Evolutionary conservation across 345 rosid genomes (phyloP), one percentile per base, ranked within the genome.

Genomic region (Pugionium cornutum): DNA sequence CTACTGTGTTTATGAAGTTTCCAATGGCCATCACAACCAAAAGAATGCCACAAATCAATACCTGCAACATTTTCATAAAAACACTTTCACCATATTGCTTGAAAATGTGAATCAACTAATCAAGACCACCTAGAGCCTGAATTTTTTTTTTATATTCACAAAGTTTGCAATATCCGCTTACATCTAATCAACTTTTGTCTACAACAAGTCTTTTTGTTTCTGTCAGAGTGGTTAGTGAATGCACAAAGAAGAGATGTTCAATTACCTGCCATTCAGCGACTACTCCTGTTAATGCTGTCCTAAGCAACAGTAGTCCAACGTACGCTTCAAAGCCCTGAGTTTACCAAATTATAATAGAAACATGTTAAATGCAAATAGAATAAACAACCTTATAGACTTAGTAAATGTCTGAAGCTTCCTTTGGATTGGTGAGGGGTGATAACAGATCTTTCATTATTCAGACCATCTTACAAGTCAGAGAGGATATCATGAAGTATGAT

Each of bases 191-290:
- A 18, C 18, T 18, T 18, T 45, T 18, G 30, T 39, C 55, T 18
- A 53, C 33, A 30, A 36, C 62, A 10, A 31, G 32, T 50, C 62
- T 28, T 27, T 44, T 1, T 43, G 5, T 42, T 9, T 3, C 11
- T 3, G 2, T 9, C 51, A 56, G 4, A 44, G 2, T 28, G 61
- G 36, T 32, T 33, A 0, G 7, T 45, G 51, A 48, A 33, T 63
- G 39, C 64, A 56, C 33, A 71, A 33, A 27, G 32, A 64, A 41
- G 47, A 64, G 39, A 40, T 32, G 2, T 6, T 18, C 25, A 31
- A 5, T 49, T 66, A 88, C 99, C 97, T 90, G 99, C 99, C 99
- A 94, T 73, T 90, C 97, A 4, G 92, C 72, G 39, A 81, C 83
- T 52, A 86, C 86, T 56, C 96, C 83, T 7, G 72, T 84, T 54